A percentile compares a stretch with the other conserved stretches of the same genome.
These are phyloP conservation scores for Cordyceps tenuipes DNA, from an alignment of 2,329 filamentous ascomycete species.

Conservation along the genomic window DNA sequence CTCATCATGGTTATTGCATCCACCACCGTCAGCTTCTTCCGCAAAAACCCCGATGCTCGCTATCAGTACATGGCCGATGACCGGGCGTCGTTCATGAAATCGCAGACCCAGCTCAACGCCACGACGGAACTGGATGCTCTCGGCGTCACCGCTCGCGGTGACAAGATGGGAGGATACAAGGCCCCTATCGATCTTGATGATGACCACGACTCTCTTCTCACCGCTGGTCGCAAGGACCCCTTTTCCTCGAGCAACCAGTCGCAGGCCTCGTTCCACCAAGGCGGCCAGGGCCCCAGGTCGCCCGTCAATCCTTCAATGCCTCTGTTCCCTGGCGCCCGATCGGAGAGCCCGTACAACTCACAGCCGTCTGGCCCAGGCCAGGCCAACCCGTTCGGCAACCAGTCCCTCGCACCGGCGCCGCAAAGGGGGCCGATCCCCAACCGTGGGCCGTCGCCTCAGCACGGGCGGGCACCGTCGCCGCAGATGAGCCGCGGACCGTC, in stretches of 20 bases:
- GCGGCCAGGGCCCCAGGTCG: slow-evolving; percentile 25
- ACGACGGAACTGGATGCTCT: slow-evolving; percentile 86
- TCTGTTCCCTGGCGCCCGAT: slow-evolving; percentile 31
- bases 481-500: slow-evolving; percentile 6
- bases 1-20: slow-evolving; percentile 67
- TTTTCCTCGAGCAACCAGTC: slow-evolving; percentile 26
- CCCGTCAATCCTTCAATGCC: slow-evolving; percentile 36
- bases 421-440: slow-evolving; percentile 6
- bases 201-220: slow-evolving; percentile 33
- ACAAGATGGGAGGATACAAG: slow-evolving; percentile 48
- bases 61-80: slow-evolving; percentile 98
- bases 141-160: slow-evolving; percentile 83
- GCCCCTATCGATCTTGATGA: slow-evolving; percentile 32
- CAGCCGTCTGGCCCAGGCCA: slow-evolving; percentile 24
- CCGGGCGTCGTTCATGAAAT: slow-evolving; percentile 95
- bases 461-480: slow-evolving; percentile 3
- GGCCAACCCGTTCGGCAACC: slow-evolving; percentile 14
- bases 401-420: slow-evolving; percentile 9
- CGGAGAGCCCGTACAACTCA: slow-evolving; percentile 28
- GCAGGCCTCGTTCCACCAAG: slow-evolving; percentile 19
- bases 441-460: slow-evolving; percentile 5
- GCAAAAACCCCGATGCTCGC: slow-evolving; percentile 88
- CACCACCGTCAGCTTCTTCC: slow-evolving; percentile 60
- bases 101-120: slow-evolving; percentile 65
- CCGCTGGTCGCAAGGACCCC: slow-evolving; percentile 27